Evolutionary conservation across 2,329 filamentous ascomycete species (phyloP), one percentile per base, ranked within the genome.

Genomic region (Monosporascus cannonballus): DNA sequence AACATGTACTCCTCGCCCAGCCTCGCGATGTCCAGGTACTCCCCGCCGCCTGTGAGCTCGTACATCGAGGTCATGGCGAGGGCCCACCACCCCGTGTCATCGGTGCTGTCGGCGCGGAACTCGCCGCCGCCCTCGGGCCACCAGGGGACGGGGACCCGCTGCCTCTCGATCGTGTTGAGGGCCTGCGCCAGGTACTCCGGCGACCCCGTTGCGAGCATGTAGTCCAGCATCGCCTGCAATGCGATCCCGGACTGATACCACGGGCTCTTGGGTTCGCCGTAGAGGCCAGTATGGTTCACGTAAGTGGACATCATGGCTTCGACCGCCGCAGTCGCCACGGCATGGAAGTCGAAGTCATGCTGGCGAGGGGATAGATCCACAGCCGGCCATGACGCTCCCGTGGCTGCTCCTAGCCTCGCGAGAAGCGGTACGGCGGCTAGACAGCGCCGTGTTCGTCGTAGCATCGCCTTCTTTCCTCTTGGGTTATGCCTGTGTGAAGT

Each of bases 61-160:
- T 73, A 79, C 3, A 75, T 64, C 22, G 73, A 69, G 20, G 77
- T 73, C 71, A 76, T 73, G 6, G 72, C 77, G 52, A 79, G 68
- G 6, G 71, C 76, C 77, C 77, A 80, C 77, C 77, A 79, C 17
- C 75, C 70, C 56, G 75, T 74, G 56, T 79, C 77, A 30, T 65
- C 64, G n/a, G 71, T 73, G 50, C 66, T 69, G 50, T 71, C 68
- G 18, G 66, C 70, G 39, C 70, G 69, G 57, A 73, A 73, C 39
- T 68, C 59, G 20, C 71, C 71, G 15, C 58, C 64, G 17, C 69
- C 70, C 39, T 69, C 58, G 0, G 70, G 67, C 68, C 69, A 72
- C 65, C 68, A 69, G 0, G 54, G 44, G 4, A 72, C 52, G 2
- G 69, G 66, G 6, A 54, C 63, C 9, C 64, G 60, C 51, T 73